Evolutionary conservation across 1,284 basidiomycete genomes (phyloP), one percentile per base, ranked within the genome.

Genomic region (Anthracocystis walkeri): DNA sequence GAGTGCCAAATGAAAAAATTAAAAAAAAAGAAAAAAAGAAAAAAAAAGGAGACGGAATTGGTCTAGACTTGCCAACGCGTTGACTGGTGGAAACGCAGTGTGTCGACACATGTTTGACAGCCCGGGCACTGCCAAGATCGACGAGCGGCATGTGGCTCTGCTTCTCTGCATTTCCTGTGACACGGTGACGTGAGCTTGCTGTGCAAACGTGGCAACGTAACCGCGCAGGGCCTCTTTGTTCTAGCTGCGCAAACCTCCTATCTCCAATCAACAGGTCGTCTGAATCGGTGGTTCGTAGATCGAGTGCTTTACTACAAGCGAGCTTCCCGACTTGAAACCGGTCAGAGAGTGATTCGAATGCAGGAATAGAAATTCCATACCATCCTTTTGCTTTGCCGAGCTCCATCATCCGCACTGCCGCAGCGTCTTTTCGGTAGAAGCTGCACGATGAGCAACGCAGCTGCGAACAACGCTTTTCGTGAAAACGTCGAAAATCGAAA

Each of bases 51-150:
- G n/a, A n/a, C n/a, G n/a, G n/a, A 40, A 40, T 14, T 21, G 35
- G 58, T 35, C 50, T 35, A 59, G 58, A 58, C 50, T 51, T 51
- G n/a, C 11, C 48, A 21, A n/a, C n/a, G 14, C 11, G 16, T 16
- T 18, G n/a, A 45, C 1, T 7, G 18, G 11, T 46, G 20, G n/a
- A n/a, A 49, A 41, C 12, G 31, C 50, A 21, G 33, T 38, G 33
- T 38, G 25, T n/a, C n/a, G 21, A 14, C 16, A 7, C 35, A 35
- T 45, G 38, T 42, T 48, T 53, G 56, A 45, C 51, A 50, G 57
- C 41, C 48, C 27, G 16, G 14, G 21, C 31, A 42, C 27, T 54
- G 65, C 65, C 65, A 67, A 67, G 65, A 67, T 67, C 65, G 65
- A 67, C 65, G 38, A 21, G 20, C 42, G 50, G 45, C 59, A 62